Conservation (phyloP, 2,329 filamentous ascomycete species). For the Didymella glomerata region DNA sequence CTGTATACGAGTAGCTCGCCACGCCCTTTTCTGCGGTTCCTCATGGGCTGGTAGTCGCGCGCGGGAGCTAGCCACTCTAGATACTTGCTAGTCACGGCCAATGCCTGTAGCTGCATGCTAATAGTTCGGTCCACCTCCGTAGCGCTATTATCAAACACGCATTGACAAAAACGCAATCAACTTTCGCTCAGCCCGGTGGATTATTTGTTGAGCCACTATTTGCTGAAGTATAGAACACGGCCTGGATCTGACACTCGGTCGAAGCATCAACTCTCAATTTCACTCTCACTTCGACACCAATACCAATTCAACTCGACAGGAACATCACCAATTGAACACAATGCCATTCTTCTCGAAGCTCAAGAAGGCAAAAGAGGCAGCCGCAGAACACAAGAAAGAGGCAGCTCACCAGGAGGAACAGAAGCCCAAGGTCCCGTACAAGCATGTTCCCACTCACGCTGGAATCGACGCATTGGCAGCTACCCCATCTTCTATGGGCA, state of each 20-base stretch:
- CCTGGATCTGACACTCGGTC: conserved; percentile 8
- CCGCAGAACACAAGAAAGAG: conserved; percentile 36
- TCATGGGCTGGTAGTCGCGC: conserved; percentile 20
- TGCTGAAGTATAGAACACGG: conserved; percentile 15
- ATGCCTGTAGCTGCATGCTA: conserved; percentile 20
- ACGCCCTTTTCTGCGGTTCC: conserved; percentile 8
- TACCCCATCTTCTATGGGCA: conserved; percentile 23
- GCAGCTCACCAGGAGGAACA: conserved; percentile 23
- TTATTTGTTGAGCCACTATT: conserved; percentile 21
- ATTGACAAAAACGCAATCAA: conserved; percentile 23
- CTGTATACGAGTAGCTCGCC: conserved; percentile 4
- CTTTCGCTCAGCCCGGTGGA: conserved; percentile 12
- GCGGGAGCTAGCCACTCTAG: conserved; percentile 19
- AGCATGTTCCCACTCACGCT: conserved; percentile 41
- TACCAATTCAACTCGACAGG: neutral
- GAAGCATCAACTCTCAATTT: conserved; percentile 1
- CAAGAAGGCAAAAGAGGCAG: conserved; percentile 44
- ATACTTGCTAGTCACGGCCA: conserved; percentile 19
- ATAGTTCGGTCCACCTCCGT: conserved; percentile 20
- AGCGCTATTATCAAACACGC: conserved; percentile 23
- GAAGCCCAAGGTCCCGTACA: conserved; percentile 35
- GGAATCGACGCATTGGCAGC: conserved; percentile 35
- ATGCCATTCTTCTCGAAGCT: conserved; percentile 48
- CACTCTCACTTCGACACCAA: neutral
- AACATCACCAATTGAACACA: neutral